Evolutionary conservation across 2,329 filamentous ascomycete genomes (phyloP).

Genomic region (Escovopsis weberi): DNA sequence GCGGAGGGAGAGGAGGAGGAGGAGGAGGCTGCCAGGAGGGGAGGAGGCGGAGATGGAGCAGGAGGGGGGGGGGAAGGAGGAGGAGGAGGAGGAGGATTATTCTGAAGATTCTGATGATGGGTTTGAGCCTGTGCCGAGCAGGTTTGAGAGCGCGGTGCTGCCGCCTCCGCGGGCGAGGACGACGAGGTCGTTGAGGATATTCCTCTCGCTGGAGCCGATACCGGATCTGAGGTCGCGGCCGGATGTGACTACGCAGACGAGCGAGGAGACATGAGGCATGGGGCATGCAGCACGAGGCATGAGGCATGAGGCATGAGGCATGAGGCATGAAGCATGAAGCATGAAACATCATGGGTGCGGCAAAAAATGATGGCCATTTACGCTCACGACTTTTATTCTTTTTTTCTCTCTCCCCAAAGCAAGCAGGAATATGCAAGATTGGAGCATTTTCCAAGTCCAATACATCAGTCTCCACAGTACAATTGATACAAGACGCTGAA

Average conservation of each 20-base stretch:
- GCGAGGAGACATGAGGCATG: conserved; percentile 13
- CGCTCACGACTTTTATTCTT: no score
- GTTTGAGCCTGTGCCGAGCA: conserved; percentile 44
- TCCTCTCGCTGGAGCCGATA: conserved; percentile 39
- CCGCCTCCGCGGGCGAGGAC: conserved; percentile 29
- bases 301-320: no score
- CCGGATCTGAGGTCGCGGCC: conserved; percentile 37
- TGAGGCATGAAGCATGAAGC: no score
- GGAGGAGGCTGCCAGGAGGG: conserved; percentile 10
- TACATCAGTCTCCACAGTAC: no score
- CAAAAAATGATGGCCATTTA: no score
- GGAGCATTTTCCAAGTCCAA: no score
- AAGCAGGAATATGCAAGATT: no score
- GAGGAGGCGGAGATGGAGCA: conserved; percentile 17
- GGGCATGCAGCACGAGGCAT: neutral
- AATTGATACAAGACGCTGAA: no score
- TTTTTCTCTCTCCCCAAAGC: no score
- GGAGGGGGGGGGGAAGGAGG: conserved; percentile 16
- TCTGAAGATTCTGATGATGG: conserved; percentile 26
- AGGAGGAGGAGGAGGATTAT: conserved; percentile 21
- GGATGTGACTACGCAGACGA: conserved; percentile 34
- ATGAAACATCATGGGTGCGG: no score
- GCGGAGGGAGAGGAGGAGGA: conserved; percentile 13
- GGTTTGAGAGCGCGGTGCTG: conserved; percentile 39
- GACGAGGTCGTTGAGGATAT: conserved; percentile 43